Evolutionary conservation across 306 rosid species (phyloP).

Genomic region (Corylus heterophylla): DNA sequence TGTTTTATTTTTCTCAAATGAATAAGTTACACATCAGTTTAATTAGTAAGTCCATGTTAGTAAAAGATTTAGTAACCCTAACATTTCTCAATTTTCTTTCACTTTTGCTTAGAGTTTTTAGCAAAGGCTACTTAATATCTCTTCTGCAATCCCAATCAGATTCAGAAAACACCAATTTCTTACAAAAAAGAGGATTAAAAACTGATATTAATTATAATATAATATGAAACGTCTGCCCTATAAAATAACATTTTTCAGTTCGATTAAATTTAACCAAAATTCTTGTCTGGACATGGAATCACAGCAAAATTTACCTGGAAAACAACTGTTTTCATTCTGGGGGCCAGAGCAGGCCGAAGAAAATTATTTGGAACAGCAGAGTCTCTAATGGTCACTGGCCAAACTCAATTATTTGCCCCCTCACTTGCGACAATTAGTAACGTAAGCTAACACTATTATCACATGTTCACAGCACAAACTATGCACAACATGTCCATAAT

Average conservation of each 20-base stretch:
- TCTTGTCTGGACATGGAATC: neutral
- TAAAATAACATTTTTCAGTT: neutral
- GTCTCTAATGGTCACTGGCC: neutral
- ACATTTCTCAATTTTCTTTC: too few relatives aligned
- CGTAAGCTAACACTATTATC: too few relatives aligned
- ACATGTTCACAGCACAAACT: too few relatives aligned
- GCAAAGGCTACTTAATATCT: too few relatives aligned
- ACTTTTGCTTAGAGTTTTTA: too few relatives aligned
- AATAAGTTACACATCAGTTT: too few relatives aligned
- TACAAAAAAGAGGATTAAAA: neutral
- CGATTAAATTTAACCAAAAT: neutral
- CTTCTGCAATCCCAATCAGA: neutral
- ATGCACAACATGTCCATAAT: too few relatives aligned
- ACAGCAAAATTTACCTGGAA: neutral
- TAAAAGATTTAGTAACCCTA: too few relatives aligned
- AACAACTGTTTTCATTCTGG: neutral
- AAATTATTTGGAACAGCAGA: neutral
- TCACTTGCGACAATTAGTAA: neutral
- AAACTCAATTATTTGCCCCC: neutral
- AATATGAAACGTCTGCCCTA: neutral
- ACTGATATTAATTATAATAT: neutral
- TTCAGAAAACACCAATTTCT: neutral
- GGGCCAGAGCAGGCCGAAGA: neutral
- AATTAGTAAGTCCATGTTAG: too few relatives aligned
- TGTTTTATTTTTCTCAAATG: too few relatives aligned